Percentiles rank a stretch among this genome's conserved stretches.
These are phyloP conservation scores for Aspergillus fischeri DNA, from an alignment of 2,329 filamentous ascomycete genomes.

Conservation along the genomic window DNA sequence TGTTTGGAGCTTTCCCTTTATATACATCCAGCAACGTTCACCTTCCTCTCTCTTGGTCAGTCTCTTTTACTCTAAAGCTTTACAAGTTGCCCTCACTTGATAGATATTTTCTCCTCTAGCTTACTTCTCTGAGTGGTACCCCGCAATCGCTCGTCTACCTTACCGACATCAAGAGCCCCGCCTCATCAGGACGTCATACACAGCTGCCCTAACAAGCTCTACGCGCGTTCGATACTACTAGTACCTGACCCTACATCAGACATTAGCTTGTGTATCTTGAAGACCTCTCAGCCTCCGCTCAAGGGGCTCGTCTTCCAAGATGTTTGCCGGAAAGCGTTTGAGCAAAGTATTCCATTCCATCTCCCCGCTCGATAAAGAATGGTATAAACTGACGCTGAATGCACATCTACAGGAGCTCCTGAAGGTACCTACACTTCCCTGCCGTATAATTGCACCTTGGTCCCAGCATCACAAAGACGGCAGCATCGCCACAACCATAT, in stretches of 20 bases:
- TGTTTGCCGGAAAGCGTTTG: slow-evolving; percentile 50
- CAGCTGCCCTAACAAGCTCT: slow-evolving; percentile 1
- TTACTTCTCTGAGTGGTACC: not conserved
- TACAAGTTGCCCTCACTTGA: not conserved
- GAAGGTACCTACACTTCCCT: slow-evolving; percentile 42
- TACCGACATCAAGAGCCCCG: slow-evolving; percentile 3
- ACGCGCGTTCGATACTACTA: not conserved
- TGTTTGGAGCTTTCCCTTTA: not conserved
- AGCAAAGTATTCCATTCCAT: slow-evolving; percentile 37
- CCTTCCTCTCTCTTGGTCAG: not conserved
- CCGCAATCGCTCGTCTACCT: not conserved
- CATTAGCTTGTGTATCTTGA: not conserved
- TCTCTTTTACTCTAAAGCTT: not conserved
- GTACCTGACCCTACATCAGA: not conserved
- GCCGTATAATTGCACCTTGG: not conserved
- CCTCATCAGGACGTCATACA: slow-evolving; percentile 21
- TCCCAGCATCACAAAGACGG: no score
- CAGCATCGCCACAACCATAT: not conserved
- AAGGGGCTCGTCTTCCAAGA: slow-evolving; percentile 17
- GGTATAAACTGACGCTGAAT: slow-evolving; percentile 19
- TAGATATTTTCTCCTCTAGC: not conserved
- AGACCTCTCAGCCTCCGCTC: not conserved
- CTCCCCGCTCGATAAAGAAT: not conserved
- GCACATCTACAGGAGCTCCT: slow-evolving; percentile 45
- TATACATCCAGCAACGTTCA: not conserved